phyloP scores from a whole-genome alignment of 2,329 filamentous ascomycete genomes.

The Venturia effusa region DNA sequence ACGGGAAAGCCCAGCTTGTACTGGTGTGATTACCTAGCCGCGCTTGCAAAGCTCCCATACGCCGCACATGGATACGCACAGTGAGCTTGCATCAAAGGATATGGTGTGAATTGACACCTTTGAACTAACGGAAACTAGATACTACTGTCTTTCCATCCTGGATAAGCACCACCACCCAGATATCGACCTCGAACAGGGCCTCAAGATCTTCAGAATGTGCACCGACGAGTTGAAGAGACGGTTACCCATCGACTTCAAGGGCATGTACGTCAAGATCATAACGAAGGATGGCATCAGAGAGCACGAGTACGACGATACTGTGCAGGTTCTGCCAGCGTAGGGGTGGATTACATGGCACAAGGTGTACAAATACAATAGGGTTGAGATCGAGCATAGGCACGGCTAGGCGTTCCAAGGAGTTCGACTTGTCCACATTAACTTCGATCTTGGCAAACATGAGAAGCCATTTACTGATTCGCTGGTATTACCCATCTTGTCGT shows the following conservation, averaged over 20 bases:
- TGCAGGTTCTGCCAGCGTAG: conserved; percentile 37
- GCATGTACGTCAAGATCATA: conserved; percentile 83
- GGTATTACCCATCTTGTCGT: no score
- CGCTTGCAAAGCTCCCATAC: conserved; percentile 79
- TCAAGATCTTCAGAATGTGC: conserved; percentile 90
- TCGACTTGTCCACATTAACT: not conserved
- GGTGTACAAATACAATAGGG: conserved; percentile 1
- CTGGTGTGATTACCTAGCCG: conserved; percentile 95
- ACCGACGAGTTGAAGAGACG: conserved; percentile 94
- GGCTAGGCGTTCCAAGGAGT: conserved; percentile 1
- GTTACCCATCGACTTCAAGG: conserved; percentile 98
- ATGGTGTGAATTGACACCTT: not conserved
- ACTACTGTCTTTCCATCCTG: conserved; percentile 95
- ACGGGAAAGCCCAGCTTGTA: conserved; percentile 84
- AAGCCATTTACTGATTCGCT: no score
- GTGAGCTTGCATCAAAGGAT: conserved; percentile 38
- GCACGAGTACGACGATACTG: conserved; percentile 75
- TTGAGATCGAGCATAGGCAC: not conserved
- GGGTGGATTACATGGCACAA: not conserved
- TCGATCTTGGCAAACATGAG: no score
- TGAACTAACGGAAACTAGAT: conserved; percentile 39
- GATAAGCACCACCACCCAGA: conserved; percentile 98
- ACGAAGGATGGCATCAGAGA: conserved; percentile 88
- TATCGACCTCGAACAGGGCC: conserved; percentile 76
- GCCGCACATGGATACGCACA: conserved; percentile 97